Evolutionary conservation across 148 eudicot species (phyloP).

Genomic region (Pharnaceum exiguum): DNA sequence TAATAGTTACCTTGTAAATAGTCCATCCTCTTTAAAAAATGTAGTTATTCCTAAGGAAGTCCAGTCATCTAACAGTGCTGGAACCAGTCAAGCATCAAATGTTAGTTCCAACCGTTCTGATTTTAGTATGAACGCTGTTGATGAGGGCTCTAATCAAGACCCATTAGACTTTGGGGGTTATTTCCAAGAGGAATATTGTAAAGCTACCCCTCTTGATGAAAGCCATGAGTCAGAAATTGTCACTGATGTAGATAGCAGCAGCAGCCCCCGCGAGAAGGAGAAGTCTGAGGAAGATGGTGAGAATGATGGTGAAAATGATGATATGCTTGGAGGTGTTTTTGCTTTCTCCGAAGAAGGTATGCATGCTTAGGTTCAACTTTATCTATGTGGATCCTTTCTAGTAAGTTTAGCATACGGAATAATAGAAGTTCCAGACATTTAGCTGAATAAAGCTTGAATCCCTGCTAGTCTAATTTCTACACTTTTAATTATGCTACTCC

Average conservation of each 20-base stretch:
- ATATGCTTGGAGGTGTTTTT: conserved; percentile 83
- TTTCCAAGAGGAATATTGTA: conserved; percentile 85
- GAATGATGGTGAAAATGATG: conserved; percentile 71
- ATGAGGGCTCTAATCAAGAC: conserved; percentile 55
- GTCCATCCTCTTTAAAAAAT: conserved; percentile 38
- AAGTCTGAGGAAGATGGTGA: conserved; percentile 82
- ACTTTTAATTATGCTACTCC: no score
- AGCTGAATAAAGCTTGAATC: no score
- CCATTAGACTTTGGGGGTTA: conserved; percentile 60
- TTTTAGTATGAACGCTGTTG: conserved; percentile 67
- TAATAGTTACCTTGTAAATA: conserved; percentile 49
- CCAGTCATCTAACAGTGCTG: conserved; percentile 53
- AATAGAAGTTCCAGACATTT: no score
- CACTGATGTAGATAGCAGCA: conserved; percentile 59
- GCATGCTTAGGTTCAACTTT: conserved; percentile 1
- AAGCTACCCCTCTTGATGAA: conserved; percentile 49
- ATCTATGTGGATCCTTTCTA: no score
- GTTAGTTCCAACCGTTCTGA: conserved; percentile 71
- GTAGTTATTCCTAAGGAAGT: conserved; percentile 36
- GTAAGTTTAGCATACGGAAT: no score
- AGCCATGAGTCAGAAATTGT: conserved; percentile 48
- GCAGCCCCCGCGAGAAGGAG: conserved; percentile 49
- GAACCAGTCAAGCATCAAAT: conserved; percentile 62
- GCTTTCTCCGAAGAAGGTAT: conserved; percentile 93
- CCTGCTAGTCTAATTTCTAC: no score